Evolutionary conservation across 495 filamentous ascomycete species (phyloP), one percentile per base, ranked within the genome.

Genomic region (Pyrenula aspistea): DNA sequence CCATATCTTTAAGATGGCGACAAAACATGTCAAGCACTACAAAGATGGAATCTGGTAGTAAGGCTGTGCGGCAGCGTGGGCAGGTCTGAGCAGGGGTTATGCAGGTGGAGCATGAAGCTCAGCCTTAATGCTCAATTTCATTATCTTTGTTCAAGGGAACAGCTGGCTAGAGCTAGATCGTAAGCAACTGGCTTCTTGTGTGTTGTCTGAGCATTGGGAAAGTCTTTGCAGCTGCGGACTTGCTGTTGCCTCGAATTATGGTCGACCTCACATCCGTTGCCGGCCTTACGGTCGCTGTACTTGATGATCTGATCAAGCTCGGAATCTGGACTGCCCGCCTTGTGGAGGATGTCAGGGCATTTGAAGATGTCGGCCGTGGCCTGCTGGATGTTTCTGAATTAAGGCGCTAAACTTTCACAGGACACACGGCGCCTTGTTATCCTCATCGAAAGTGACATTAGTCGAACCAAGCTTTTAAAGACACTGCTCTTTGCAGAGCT

Each of bases 271-370:
- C 24, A 20, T 4, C 2, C 2, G 1, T 49, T 21, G 25, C 54
- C 25, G 57, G 55, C 36, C 57, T 59, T 47, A 49, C 54, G 1
- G 36, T 57, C n/a, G 54, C 57, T 22, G 49, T 51, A 20, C 56
- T 59, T 21, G 57, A 59, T n/a, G 54, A 59, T 25, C 49, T 59
- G 15, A 36, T 59, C 15, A 59, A 59, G 48, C 53, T 59, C n/a
- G 57, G 57, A 12, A 54, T 56, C 22, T 19, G 57, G 47, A 59
- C 57, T 2, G 53, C 25, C 19, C 36, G 56, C 22, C 24, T 59
- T 1, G 56, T 57, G 11, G 25, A 51, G 3, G 57, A 59, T 31
- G 53, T 50, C n/a, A 50, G 48, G n/a, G 55, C 57, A 36, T 59
- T 59, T 54, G 54, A 59, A n/a, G 57, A 59, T 53, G 52, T n/a